These are phyloP conservation scores for Ophiognomonia clavigignenti-juglandacearum DNA, from an alignment of 2,329 filamentous ascomycete species.

Conservation along the genomic window DNA sequence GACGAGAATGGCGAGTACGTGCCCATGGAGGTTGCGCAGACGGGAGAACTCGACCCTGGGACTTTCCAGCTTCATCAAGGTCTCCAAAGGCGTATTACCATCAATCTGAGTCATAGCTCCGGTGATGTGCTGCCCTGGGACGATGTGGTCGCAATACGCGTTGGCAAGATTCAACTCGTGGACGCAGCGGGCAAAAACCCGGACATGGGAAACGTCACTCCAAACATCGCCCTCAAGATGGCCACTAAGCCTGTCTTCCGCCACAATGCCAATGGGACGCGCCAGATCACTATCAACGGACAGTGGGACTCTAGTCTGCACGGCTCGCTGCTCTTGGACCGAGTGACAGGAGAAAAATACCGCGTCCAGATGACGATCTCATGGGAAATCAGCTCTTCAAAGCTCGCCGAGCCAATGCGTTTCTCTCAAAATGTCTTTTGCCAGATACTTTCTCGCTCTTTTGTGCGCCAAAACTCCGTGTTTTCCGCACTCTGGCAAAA, in stretches of 20 bases:
- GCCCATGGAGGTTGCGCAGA: conserved; percentile 89
- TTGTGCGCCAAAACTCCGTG: conserved; percentile 81
- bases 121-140: conserved; percentile 87
- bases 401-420: conserved; percentile 80
- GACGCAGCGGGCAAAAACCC: conserved; percentile 82
- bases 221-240: conserved; percentile 73
- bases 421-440: conserved; percentile 78
- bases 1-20: conserved; percentile 87
- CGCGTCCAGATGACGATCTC: conserved; percentile 81
- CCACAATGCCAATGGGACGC: conserved; percentile 85
- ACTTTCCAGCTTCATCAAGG: conserved; percentile 95
- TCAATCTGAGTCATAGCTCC: conserved; percentile 88
- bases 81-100: conserved; percentile 78
- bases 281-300: conserved; percentile 77
- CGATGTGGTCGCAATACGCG: conserved; percentile 69
- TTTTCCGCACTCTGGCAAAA: conserved; percentile 84
- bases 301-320: conserved; percentile 98
- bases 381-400: conserved; percentile 81
- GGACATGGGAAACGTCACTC: conserved; percentile 66
- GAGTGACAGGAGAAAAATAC: conserved; percentile 87
- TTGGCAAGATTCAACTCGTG: conserved; percentile 77
- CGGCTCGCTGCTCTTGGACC: conserved; percentile 86
- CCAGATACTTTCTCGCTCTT: conserved; percentile 78
- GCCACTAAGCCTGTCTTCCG: conserved; percentile 74
- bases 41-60: conserved; percentile 75